A percentile compares a stretch with the other conserved stretches of the same genome.
phyloP scores from a whole-genome alignment of 192 early-diverging fungal species.

The Allomyces javanicus region DNA sequence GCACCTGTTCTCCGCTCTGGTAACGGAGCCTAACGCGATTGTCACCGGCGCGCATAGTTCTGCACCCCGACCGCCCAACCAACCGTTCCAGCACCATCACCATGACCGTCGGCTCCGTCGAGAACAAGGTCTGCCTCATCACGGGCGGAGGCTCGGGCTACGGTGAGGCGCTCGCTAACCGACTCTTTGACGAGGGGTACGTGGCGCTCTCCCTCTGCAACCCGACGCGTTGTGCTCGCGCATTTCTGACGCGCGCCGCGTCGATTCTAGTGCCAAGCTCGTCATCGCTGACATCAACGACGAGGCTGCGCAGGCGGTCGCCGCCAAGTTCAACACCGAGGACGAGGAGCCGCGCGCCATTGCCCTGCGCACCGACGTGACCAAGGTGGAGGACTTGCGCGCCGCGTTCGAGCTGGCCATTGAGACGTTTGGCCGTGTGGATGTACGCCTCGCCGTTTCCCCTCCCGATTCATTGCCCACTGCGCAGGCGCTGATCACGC shows the following conservation, averaged over 20 bases:
- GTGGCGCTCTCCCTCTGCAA: too few relatives aligned
- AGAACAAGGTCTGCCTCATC: conserved; percentile 40
- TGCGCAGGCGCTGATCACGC: too few relatives aligned
- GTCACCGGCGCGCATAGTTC: too few relatives aligned
- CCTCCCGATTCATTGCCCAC: background rate
- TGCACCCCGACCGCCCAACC: too few relatives aligned
- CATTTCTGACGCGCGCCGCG: background rate
- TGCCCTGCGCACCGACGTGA: conserved; percentile 26
- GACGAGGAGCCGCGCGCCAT: conserved; percentile 4
- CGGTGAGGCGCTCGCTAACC: conserved; percentile 37
- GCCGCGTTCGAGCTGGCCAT: conserved; percentile 19
- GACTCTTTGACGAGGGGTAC: conserved; percentile 29
- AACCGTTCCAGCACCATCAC: too few relatives aligned
- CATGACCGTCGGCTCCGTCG: too few relatives aligned
- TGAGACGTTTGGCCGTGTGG: conserved; percentile 30
- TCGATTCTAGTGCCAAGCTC: conserved; percentile 25
- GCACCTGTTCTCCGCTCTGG: too few relatives aligned
- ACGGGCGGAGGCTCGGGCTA: conserved; percentile 49
- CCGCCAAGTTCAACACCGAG: conserved; percentile 3
- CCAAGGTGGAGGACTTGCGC: conserved; percentile 11
- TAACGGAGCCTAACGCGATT: too few relatives aligned
- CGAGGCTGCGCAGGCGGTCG: conserved; percentile 11
- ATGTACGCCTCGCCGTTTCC: conserved; percentile 4
- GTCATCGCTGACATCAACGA: conserved; percentile 40
- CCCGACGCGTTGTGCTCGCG: background rate